Conservation (phyloP, 305 asterid genomes). For the Fraxinus sp. region DNA sequence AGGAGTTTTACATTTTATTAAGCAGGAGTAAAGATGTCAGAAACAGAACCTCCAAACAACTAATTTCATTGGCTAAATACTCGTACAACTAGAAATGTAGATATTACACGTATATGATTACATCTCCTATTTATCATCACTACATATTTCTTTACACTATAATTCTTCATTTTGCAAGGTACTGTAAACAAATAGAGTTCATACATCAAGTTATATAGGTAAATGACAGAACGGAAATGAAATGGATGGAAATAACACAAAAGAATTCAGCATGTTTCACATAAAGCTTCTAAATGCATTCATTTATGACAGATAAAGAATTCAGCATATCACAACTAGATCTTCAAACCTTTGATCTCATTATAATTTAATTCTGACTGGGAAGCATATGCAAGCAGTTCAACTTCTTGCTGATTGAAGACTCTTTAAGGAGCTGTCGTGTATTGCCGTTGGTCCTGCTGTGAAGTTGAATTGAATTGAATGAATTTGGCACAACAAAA, state of each 20-base stretch:
- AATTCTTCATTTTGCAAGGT: neutral
- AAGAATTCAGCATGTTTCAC: slow-evolving; percentile 9
- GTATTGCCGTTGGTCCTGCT: slow-evolving; percentile 28
- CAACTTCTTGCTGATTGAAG: slow-evolving; percentile 16
- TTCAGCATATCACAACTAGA: slow-evolving; percentile 2
- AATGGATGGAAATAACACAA: slow-evolving; percentile 14
- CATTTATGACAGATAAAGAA: neutral
- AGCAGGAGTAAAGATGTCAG: neutral
- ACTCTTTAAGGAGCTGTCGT: slow-evolving; percentile 15
- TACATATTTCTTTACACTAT: neutral
- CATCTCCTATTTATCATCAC: neutral
- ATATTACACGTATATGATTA: neutral
- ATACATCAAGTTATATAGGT: neutral
- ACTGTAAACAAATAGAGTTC: slow-evolving; percentile 4
- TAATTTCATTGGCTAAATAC: neutral
- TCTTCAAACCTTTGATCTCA: slow-evolving; percentile 46
- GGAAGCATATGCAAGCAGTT: slow-evolving; percentile 27
- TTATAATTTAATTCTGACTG: slow-evolving; percentile 19
- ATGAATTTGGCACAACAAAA: neutral
- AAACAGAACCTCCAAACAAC: neutral
- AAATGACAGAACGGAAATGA: slow-evolving; percentile 4
- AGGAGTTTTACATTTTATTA: neutral
- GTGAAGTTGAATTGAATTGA: slow-evolving; percentile 8
- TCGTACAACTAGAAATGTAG: neutral
- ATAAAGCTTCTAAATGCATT: slow-evolving; percentile 24